Evolutionary conservation across 2,329 filamentous ascomycete species (phyloP).

Genomic region (Claviceps sp.): DNA sequence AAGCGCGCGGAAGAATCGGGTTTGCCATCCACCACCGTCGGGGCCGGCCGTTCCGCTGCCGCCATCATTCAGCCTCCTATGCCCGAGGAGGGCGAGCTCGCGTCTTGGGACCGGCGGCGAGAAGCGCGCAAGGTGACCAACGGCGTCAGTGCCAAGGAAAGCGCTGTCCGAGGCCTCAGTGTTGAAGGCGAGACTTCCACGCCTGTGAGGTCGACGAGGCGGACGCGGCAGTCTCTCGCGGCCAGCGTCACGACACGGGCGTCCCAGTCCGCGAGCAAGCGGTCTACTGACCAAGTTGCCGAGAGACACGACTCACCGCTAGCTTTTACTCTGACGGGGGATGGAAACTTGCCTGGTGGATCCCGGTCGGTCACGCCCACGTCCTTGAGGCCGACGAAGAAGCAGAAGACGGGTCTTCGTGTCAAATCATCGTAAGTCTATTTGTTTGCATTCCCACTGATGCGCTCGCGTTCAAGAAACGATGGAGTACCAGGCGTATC

Average conservation of each 20-base stretch:
- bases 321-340: constrained; percentile 33
- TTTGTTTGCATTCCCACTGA: background rate
- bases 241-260: constrained; percentile 25
- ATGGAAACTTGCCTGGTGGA: constrained; percentile 31
- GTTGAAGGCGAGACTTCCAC: constrained; percentile 15
- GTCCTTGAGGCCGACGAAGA: constrained; percentile 42
- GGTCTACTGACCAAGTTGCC: constrained; percentile 36
- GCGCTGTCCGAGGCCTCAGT: constrained; percentile 22
- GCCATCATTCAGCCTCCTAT: constrained; percentile 14
- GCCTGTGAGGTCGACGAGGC: constrained; percentile 19
- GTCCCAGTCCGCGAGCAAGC: constrained; percentile 38
- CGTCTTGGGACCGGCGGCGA: constrained; percentile 21
- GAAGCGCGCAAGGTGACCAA: constrained; percentile 28
- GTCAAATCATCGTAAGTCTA: constrained; percentile 56
- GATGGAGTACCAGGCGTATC: no score
- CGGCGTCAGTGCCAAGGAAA: constrained; percentile 21
- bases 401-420: constrained; percentile 45
- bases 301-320: constrained; percentile 41
- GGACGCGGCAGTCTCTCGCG: constrained; percentile 23
- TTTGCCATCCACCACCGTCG: background rate
- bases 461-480: no score
- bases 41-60: constrained; percentile 6
- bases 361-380: constrained; percentile 50
- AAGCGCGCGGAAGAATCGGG: constrained; percentile 9
- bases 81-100: constrained; percentile 17